phyloP scores from a whole-genome alignment of 2,329 filamentous ascomycete genomes.

The Scleromitrula shiraiana region DNA sequence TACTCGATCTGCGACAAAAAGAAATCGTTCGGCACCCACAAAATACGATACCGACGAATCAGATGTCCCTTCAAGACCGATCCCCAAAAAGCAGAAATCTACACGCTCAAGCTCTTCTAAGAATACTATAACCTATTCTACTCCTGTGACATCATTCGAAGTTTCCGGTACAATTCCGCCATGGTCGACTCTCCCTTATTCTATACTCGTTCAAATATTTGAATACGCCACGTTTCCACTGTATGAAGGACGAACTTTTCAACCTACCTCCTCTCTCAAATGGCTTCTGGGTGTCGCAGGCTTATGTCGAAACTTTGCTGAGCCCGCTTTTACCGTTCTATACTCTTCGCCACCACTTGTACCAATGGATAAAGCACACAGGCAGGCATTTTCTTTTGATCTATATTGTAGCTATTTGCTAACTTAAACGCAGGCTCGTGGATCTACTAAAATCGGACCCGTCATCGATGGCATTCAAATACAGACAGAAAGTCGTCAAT shows the following conservation, averaged over 20 bases:
- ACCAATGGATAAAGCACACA: slow-evolving; percentile 39
- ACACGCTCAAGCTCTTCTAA: slow-evolving; percentile 9
- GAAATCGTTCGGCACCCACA: neutral
- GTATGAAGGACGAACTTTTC: slow-evolving; percentile 35
- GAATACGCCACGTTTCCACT: slow-evolving; percentile 54
- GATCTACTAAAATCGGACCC: slow-evolving; percentile 39
- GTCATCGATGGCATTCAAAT: slow-evolving; percentile 21
- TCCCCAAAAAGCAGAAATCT: slow-evolving; percentile 17
- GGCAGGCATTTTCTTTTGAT: slow-evolving; percentile 11
- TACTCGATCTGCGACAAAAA: slow-evolving; percentile 4
- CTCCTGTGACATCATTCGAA: neutral
- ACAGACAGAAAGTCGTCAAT: slow-evolving; percentile 27
- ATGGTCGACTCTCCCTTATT: slow-evolving; percentile 58
- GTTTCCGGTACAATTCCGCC: slow-evolving; percentile 37
- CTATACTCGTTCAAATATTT: slow-evolving; percentile 63
- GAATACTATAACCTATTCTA: neutral
- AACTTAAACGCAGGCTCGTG: slow-evolving; percentile 33
- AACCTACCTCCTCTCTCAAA: slow-evolving; percentile 36
- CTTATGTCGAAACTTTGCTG: slow-evolving; percentile 56
- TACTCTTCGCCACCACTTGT: slow-evolving; percentile 62
- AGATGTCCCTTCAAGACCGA: slow-evolving; percentile 1
- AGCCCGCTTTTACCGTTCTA: slow-evolving; percentile 65
- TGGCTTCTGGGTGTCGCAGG: slow-evolving; percentile 61
- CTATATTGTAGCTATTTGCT: neutral
- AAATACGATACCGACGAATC: slow-evolving; percentile 10